These are phyloP conservation scores for Podospora comata DNA, from an alignment of 495 filamentous ascomycete species.

Conservation along the genomic window DNA sequence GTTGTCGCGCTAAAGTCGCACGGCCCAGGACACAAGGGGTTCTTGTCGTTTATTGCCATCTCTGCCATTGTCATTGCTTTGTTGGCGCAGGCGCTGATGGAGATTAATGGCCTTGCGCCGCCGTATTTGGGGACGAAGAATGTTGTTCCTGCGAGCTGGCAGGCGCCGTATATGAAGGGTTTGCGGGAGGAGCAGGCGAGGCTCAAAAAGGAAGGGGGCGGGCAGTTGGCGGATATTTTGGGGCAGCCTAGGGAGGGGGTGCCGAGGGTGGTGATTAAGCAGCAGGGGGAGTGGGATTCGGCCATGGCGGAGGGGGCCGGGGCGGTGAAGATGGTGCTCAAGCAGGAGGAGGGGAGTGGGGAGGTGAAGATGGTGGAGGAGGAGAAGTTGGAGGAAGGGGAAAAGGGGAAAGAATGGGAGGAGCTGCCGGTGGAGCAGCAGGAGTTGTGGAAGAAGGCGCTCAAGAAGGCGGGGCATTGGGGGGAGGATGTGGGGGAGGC, in stretches of 20 bases:
- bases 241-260: not conserved
- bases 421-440: slow-evolving; percentile 58
- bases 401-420: slow-evolving; percentile 59
- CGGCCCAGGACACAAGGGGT: slow-evolving; percentile 44
- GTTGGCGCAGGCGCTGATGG: slow-evolving; percentile 62
- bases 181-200: not conserved
- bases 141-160: slow-evolving; percentile 31
- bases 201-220: not conserved
- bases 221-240: not conserved
- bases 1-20: slow-evolving; percentile 59
- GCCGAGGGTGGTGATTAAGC: not conserved
- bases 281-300: slow-evolving; percentile 4
- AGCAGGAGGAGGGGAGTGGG: slow-evolving; percentile 23
- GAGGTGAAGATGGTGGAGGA: slow-evolving; percentile 45
- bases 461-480: slow-evolving; percentile 72
- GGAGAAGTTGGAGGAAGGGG: slow-evolving; percentile 44
- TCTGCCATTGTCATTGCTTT: slow-evolving; percentile 56
- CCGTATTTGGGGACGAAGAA: slow-evolving; percentile 49
- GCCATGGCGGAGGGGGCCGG: too few relatives aligned
- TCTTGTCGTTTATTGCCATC: slow-evolving; percentile 50
- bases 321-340: slow-evolving; percentile 19
- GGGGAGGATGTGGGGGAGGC: slow-evolving; percentile 65
- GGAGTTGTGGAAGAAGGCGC: slow-evolving; percentile 62
- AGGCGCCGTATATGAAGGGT: not conserved
- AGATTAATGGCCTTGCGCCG: slow-evolving; percentile 60